Evolutionary conservation across 2,329 filamentous ascomycete genomes (phyloP).

Genomic region (Hyphodiscus sp.): DNA sequence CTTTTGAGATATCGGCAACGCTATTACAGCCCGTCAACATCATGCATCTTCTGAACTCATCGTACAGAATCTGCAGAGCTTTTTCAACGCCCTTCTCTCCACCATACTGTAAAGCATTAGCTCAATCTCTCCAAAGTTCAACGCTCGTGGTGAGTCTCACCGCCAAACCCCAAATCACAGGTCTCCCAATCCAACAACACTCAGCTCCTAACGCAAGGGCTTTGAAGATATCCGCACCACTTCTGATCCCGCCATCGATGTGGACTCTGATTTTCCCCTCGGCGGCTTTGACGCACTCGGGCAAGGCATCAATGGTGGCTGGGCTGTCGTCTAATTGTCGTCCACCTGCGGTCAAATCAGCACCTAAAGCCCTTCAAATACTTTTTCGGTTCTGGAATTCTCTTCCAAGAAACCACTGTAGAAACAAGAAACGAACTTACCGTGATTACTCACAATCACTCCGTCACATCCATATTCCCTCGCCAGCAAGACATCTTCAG

Average conservation of each 20-base stretch:
- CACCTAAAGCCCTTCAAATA: too few relatives aligned
- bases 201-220: conserved; percentile 56
- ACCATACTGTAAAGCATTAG: conserved; percentile 35
- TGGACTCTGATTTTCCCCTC: conserved; percentile 29
- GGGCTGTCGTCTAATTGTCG: conserved; percentile 50
- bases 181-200: conserved; percentile 47
- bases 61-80: conserved; percentile 39
- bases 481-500: conserved; percentile 53
- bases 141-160: background rate
- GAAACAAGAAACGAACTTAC: conserved; percentile 16
- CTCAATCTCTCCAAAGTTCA: background rate
- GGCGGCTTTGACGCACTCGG: conserved; percentile 21
- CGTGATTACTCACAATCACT: conserved; percentile 52
- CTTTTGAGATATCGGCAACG: conserved; percentile 10
- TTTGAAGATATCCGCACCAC: conserved; percentile 52
- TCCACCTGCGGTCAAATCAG: conserved; percentile 27
- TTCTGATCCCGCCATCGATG: conserved; percentile 52
- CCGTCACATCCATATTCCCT: conserved; percentile 53
- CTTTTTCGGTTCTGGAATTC: too few relatives aligned
- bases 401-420: too few relatives aligned
- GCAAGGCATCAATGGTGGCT: conserved; percentile 25
- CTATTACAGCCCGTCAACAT: conserved; percentile 11
- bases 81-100: conserved; percentile 54
- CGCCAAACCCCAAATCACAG: background rate
- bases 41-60: conserved; percentile 16